These are phyloP conservation scores for Debaryomyces maramus DNA, from an alignment of 805 yeast species.

Conservation along the genomic window DNA sequence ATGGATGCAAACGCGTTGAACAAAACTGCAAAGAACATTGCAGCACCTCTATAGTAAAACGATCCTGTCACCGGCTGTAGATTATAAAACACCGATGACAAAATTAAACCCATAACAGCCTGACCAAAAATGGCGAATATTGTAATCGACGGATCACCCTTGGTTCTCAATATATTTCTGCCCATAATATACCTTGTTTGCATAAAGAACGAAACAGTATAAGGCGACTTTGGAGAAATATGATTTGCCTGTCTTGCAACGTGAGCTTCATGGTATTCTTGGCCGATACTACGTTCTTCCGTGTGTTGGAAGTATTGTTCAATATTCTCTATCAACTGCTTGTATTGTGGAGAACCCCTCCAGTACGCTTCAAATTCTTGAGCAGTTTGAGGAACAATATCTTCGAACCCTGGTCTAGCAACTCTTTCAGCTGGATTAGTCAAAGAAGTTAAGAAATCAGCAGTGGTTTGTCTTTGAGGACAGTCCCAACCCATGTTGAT, in stretches of 20 bases:
- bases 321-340: constrained; percentile 39
- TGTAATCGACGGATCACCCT: constrained; percentile 58
- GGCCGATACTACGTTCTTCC: constrained; percentile 38
- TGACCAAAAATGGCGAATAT: constrained; percentile 53
- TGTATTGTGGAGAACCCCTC: constrained; percentile 55
- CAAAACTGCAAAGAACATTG: constrained; percentile 59
- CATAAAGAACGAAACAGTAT: constrained; percentile 44
- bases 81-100: constrained; percentile 60
- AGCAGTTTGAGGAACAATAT: constrained; percentile 54
- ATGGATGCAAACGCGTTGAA: constrained; percentile 62
- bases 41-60: constrained; percentile 63
- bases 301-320: constrained; percentile 37
- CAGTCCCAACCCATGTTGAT: constrained; percentile 61
- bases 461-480: constrained; percentile 64
- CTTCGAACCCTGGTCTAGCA: constrained; percentile 47
- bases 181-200: constrained; percentile 53
- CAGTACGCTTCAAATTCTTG: constrained; percentile 60
- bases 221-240: constrained; percentile 44
- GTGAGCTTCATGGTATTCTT: constrained; percentile 41
- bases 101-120: constrained; percentile 54
- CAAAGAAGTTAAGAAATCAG: constrained; percentile 65
- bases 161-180: constrained; percentile 55
- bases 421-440: constrained; percentile 66
- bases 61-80: constrained; percentile 51
- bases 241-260: constrained; percentile 52